Conservation (phyloP, 202 grass and related monocot genomes). For the Eragrostis tef region DNA sequence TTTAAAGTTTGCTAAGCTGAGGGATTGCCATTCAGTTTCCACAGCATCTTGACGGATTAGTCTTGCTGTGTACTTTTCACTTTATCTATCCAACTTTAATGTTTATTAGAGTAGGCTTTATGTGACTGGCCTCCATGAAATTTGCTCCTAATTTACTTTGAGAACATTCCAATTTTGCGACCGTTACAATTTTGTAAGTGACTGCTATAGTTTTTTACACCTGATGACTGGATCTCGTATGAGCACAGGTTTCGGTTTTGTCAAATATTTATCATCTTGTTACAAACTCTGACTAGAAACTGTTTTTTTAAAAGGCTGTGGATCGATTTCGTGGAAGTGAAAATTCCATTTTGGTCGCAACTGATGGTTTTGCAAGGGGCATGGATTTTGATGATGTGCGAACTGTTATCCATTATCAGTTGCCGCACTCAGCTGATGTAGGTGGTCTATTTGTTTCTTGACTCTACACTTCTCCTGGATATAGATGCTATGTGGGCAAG, state of each 20-base stretch:
- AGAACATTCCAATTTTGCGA: not conserved
- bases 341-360: slow-evolving; percentile 76
- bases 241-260: too few species aligned
- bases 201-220: too few species aligned
- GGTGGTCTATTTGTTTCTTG: slow-evolving; percentile 46
- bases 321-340: slow-evolving; percentile 91
- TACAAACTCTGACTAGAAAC: too few species aligned
- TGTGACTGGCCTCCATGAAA: slow-evolving; percentile 13
- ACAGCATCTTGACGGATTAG: slow-evolving; percentile 20
- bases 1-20: slow-evolving; percentile 10
- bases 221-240: too few species aligned
- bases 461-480: slow-evolving; percentile 14
- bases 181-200: too few species aligned
- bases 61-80: not conserved
- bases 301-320: slow-evolving; percentile 52
- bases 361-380: slow-evolving; percentile 93
- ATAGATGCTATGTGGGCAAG: slow-evolving; percentile 14
- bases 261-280: too few species aligned
- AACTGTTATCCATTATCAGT: slow-evolving; percentile 95
- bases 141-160: not conserved
- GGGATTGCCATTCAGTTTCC: slow-evolving; percentile 27
- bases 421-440: slow-evolving; percentile 95
- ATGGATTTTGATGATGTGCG: slow-evolving; percentile 94
- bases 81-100: not conserved
- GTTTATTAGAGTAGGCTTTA: slow-evolving; percentile 29